phyloP scores from a whole-genome alignment of 2,329 filamentous ascomycete species.

The Diaporthe longicolla region DNA sequence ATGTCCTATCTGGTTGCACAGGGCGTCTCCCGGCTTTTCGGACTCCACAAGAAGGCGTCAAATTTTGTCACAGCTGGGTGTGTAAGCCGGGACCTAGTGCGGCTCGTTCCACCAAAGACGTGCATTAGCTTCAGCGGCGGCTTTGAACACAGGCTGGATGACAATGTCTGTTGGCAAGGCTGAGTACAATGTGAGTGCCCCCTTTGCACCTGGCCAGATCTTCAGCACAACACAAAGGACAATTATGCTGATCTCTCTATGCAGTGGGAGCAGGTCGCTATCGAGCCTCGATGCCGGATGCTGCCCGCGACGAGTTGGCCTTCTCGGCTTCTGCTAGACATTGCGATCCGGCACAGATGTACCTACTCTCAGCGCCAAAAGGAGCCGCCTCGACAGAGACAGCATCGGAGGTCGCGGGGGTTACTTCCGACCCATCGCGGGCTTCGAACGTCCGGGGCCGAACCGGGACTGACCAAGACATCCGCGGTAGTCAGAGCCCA shows the following conservation, averaged over 20 bases:
- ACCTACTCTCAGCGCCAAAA: background rate
- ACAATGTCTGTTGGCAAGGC: too few relatives aligned
- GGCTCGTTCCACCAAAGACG: background rate
- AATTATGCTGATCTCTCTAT: background rate
- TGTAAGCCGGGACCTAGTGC: slow-evolving; percentile 48
- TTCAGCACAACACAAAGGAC: accelerated
- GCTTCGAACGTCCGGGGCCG: background rate
- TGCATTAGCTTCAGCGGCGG: slow-evolving; percentile 15
- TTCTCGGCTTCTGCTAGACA: background rate
- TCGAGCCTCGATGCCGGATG: accelerated
- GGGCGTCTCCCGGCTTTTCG: slow-evolving; percentile 79
- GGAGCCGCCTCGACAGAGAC: too few relatives aligned
- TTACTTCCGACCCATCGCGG: too few relatives aligned
- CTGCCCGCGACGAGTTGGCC: too few relatives aligned
- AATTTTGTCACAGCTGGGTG: slow-evolving; percentile 99
- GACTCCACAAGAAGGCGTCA: slow-evolving; percentile 85
- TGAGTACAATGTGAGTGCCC: background rate
- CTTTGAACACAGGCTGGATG: too few relatives aligned
- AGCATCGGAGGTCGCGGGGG: accelerated
- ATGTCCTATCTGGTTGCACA: slow-evolving; percentile 87
- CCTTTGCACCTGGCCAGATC: accelerated
- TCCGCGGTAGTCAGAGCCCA: background rate
- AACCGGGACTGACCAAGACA: background rate
- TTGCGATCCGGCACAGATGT: slow-evolving; percentile 79
- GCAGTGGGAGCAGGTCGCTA: background rate